These are phyloP conservation scores for Yamadazyma diddensiae DNA, from an alignment of 1,139 yeast genomes.

Conservation along the genomic window DNA sequence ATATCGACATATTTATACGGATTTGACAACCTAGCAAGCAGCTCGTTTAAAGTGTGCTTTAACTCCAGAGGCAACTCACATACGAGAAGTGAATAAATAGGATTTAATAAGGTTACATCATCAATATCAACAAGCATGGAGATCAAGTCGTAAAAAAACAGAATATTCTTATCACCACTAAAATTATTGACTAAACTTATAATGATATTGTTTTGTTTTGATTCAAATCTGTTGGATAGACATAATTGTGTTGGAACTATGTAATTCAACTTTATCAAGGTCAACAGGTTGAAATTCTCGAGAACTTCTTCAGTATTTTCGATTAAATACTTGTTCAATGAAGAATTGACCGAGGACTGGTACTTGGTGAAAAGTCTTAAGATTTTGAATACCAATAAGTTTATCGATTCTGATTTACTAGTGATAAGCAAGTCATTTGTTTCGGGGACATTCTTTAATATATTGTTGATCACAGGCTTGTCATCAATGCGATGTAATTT, in stretches of 20 bases:
- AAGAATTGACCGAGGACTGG: slow-evolving; percentile 6
- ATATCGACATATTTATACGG: slow-evolving; percentile 84
- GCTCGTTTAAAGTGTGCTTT: slow-evolving; percentile 71
- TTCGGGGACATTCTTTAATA: slow-evolving; percentile 12
- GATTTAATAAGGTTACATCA: slow-evolving; percentile 9
- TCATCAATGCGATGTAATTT: slow-evolving; percentile 42
- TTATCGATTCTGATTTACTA: slow-evolving; percentile 4
- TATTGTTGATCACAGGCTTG: slow-evolving; percentile 10
- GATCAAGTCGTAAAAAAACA: slow-evolving; percentile 28
- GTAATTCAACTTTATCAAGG: slow-evolving; percentile 12
- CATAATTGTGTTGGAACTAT: slow-evolving; percentile 33
- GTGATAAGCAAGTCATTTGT: slow-evolving; percentile 10
- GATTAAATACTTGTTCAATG: slow-evolving; percentile 9
- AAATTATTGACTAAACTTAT: slow-evolving; percentile 55
- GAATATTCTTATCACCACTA: slow-evolving; percentile 14
- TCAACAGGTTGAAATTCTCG: slow-evolving; percentile 9
- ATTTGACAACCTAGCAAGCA: slow-evolving; percentile 63
- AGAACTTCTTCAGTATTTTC: slow-evolving; percentile 7
- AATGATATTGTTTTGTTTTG: slow-evolving; percentile 46
- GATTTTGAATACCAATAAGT: slow-evolving; percentile 9
- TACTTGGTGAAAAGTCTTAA: slow-evolving; percentile 10
- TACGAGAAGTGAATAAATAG: slow-evolving; percentile 12
- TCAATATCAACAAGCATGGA: slow-evolving; percentile 10
- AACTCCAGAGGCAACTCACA: slow-evolving; percentile 11
- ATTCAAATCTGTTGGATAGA: slow-evolving; percentile 31